A percentile compares a stretch with the other conserved stretches of the same genome.
Evolutionary conservation across 495 filamentous ascomycete genomes (phyloP).

Genomic region (Penicillium cosmopolitanum): DNA sequence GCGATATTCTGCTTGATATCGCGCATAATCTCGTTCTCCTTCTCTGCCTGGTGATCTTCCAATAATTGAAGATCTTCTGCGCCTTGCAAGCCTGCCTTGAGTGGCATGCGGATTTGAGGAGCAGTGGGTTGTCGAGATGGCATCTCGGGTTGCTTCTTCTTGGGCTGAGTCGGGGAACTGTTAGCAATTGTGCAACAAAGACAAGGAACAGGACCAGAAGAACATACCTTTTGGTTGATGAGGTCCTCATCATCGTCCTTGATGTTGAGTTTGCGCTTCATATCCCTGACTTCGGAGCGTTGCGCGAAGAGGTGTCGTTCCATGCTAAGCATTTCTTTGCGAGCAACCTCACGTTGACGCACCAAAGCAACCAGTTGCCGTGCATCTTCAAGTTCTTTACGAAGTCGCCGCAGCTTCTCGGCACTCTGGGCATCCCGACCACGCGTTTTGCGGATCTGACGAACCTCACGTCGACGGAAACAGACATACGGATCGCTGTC

Average conservation of each 20-base stretch:
- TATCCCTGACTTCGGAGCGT: conserved; percentile 76
- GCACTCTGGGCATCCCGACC: conserved; percentile 90
- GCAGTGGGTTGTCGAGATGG: conserved; percentile 58
- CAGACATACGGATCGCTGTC: conserved; percentile 97
- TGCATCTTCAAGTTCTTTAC: conserved; percentile 89
- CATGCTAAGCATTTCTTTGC: conserved; percentile 72
- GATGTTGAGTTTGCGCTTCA: conserved; percentile 84
- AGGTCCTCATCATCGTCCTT: conserved; percentile 94
- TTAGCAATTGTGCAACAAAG: conserved; percentile 34
- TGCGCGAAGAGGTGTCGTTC: conserved; percentile 81
- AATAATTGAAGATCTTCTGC: conserved; percentile 75
- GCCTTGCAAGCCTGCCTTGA: conserved; percentile 67
- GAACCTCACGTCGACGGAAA: conserved; percentile 93
- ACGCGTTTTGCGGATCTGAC: conserved; percentile 91
- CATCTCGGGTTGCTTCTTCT: conserved; percentile 65
- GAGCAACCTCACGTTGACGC: conserved; percentile 74
- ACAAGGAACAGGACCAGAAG: neutral
- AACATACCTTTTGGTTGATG: conserved; percentile 84
- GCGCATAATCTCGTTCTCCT: conserved; percentile 74
- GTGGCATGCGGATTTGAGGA: conserved; percentile 67
- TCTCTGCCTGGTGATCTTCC: conserved; percentile 76
- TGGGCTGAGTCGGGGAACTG: conserved; percentile 58
- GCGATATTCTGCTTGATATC: conserved; percentile 80
- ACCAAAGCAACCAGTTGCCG: conserved; percentile 78
- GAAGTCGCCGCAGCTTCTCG: conserved; percentile 89